phyloP scores from a whole-genome alignment of 768 basidiomycete genomes.

The Tephrocybe sp. region DNA sequence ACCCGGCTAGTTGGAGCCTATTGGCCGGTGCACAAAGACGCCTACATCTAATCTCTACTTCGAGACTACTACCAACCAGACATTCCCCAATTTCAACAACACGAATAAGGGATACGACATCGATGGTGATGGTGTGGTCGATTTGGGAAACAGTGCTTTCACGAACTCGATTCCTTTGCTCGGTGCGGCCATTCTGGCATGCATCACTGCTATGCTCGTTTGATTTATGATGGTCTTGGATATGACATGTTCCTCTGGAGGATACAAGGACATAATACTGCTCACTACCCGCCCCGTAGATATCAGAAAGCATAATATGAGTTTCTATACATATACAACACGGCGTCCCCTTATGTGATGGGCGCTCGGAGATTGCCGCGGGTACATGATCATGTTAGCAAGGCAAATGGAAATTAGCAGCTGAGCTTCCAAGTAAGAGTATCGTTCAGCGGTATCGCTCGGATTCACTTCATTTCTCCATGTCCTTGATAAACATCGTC shows the following conservation, averaged over 20 bases:
- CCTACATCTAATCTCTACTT: slow-evolving; percentile 70
- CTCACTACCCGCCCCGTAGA: not conserved
- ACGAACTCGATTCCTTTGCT: slow-evolving; percentile 13
- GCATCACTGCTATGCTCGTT: slow-evolving; percentile 10
- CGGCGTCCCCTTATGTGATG: slow-evolving; percentile 14
- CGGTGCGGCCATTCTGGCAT: slow-evolving; percentile 8
- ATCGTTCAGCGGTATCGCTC: slow-evolving; percentile 4
- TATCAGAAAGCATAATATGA: not conserved
- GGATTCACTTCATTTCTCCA: slow-evolving; percentile 13
- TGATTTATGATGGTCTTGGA: slow-evolving; percentile 13
- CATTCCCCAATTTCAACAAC: slow-evolving; percentile 56
- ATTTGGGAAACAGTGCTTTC: slow-evolving; percentile 13
- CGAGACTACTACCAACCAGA: slow-evolving; percentile 73
- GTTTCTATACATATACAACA: no score
- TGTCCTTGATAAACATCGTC: slow-evolving; percentile 43
- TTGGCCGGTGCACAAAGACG: slow-evolving; percentile 73
- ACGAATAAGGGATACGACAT: slow-evolving; percentile 34
- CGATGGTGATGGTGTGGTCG: slow-evolving; percentile 37
- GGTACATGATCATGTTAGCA: no score
- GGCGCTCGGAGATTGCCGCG: slow-evolving; percentile 23
- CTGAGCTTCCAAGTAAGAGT: not conserved
- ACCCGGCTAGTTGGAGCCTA: slow-evolving; percentile 55
- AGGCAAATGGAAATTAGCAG: no score
- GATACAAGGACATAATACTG: slow-evolving; percentile 12
- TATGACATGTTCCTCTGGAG: slow-evolving; percentile 11